Base-by-base conservation (phyloP, 352 stramenopile genomes). In the Phytophthora europaea region DNA sequence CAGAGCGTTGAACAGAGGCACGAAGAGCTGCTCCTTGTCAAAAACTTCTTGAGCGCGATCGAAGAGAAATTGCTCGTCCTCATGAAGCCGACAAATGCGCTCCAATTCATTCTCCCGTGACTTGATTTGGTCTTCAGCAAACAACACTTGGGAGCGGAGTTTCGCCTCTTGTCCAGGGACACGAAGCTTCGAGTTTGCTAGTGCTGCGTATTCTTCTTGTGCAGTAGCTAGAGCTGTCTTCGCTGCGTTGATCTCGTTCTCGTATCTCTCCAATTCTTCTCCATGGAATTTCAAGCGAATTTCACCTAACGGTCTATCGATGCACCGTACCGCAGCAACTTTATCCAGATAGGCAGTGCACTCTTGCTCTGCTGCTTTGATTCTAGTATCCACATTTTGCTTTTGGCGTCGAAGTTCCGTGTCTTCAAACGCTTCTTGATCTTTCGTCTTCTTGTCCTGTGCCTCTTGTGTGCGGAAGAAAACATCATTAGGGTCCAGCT, bases 401-500 rank as follows among this genome's bases (percentile, higher is more conserved):
- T 78, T 75, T 36, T 93, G 80, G 0, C 80, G 78, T 12, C 63
- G 43, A 18, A 89, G 65, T 51, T 93, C 84, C 16, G 79, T 65
- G 47, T 94, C 84, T 65, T 96, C 87, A 31, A 80, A 74, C 0
- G 56, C 65, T 48, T 94, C 80, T 52, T 91, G 82, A 0, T 86
- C 85, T 4, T 61, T 80, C 1, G 82, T 83, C 34, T 85, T 86
- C 47, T 84, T 84, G 61, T 93, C 86, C 31, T 92, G 82, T 0
- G 80, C 75, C 9, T 93, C 87, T 4, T 87, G 76, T 7, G 81
- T 94, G 1, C 78, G 78, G 36, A 95, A 95, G 70, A 90, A 95
- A n/a, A 92, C 79, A 31, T 93, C 87, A 33, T 79, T 93, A 10
- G 89, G 88, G 55, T 96, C 87, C 3, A 96, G 64, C 31, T 96